Percentiles rank a stretch among this genome's conserved stretches.
phyloP scores from a whole-genome alignment of 2,329 filamentous ascomycete genomes.

The Colletotrichum filicis region DNA sequence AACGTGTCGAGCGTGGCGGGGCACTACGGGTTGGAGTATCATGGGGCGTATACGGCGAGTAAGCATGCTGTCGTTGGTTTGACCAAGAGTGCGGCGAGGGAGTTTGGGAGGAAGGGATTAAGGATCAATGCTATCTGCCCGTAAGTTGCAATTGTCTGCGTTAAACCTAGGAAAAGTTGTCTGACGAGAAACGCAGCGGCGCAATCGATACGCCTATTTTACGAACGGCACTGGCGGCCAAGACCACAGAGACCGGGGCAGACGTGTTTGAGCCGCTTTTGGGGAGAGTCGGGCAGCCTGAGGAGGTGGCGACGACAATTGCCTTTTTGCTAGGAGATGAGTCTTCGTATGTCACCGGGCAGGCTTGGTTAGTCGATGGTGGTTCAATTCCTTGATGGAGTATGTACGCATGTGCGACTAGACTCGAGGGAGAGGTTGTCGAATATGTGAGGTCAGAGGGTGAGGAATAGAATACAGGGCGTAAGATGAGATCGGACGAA shows the following conservation, averaged over 20 bases:
- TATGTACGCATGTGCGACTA: neutral
- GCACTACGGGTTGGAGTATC: conserved; percentile 44
- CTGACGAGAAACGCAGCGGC: conserved; percentile 11
- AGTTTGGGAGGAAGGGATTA: conserved; percentile 38
- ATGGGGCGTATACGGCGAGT: conserved; percentile 44
- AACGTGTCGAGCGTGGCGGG: conserved; percentile 56
- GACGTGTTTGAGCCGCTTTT: conserved; percentile 21
- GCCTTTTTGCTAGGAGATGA: conserved; percentile 43
- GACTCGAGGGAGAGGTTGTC: neutral
- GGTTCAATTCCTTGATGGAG: conserved; percentile 29
- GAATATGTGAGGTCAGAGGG: neutral
- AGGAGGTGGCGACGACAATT: conserved; percentile 42
- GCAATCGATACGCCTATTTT: conserved; percentile 33
- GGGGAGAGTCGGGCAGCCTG: conserved; percentile 39
- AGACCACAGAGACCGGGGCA: conserved; percentile 7
- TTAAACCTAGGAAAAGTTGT: neutral
- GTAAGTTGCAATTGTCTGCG: conserved; percentile 33
- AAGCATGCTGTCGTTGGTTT: conserved; percentile 46
- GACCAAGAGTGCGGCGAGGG: conserved; percentile 43
- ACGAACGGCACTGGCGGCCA: neutral
- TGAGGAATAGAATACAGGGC: no score
- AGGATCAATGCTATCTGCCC: conserved; percentile 43
- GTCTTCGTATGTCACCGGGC: conserved; percentile 41
- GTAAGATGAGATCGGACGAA: neutral
- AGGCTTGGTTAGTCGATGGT: conserved; percentile 41